phyloP scores from a whole-genome alignment of 2,329 filamentous ascomycete genomes.

The Botrytis galanthina region DNA sequence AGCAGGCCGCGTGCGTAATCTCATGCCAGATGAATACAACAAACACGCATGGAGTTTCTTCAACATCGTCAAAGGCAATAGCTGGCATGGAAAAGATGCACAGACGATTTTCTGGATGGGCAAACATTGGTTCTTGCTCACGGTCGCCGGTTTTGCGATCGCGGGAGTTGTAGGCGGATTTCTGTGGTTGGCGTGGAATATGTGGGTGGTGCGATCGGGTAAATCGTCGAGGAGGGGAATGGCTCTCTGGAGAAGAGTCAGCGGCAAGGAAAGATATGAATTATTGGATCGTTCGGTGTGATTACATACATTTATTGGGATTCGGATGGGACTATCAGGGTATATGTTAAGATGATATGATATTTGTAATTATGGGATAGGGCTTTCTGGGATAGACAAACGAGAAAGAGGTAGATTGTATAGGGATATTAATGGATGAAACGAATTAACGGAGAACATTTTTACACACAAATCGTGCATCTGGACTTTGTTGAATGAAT shows the following conservation, averaged over 20 bases:
- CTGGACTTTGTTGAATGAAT: background rate
- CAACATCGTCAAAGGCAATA: slow-evolving; percentile 46
- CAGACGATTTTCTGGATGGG: slow-evolving; percentile 50
- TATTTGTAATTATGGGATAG: background rate
- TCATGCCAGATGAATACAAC: slow-evolving; percentile 71
- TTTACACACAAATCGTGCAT: background rate
- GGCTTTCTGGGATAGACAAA: background rate
- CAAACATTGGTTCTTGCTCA: slow-evolving; percentile 42
- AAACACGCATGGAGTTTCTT: slow-evolving; percentile 70
- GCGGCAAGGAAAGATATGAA: slow-evolving; percentile 35
- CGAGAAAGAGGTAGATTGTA: slow-evolving; percentile 12
- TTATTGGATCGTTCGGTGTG: slow-evolving; percentile 37
- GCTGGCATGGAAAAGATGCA: slow-evolving; percentile 49
- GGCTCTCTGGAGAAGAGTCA: slow-evolving; percentile 33
- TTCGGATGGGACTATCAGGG: background rate
- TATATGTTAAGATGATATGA: background rate
- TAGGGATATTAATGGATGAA: slow-evolving; percentile 5
- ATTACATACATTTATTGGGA: background rate
- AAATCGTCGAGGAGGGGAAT: slow-evolving; percentile 22
- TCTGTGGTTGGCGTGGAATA: slow-evolving; percentile 36
- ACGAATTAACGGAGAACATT: slow-evolving; percentile 13
- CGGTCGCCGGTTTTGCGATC: slow-evolving; percentile 38
- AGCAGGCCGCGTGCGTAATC: slow-evolving; percentile 58
- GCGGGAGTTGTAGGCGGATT: slow-evolving; percentile 33
- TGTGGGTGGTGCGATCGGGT: slow-evolving; percentile 30